Evolutionary conservation across 2,329 filamentous ascomycete genomes (phyloP).

Genomic region (Amauroascus niger): DNA sequence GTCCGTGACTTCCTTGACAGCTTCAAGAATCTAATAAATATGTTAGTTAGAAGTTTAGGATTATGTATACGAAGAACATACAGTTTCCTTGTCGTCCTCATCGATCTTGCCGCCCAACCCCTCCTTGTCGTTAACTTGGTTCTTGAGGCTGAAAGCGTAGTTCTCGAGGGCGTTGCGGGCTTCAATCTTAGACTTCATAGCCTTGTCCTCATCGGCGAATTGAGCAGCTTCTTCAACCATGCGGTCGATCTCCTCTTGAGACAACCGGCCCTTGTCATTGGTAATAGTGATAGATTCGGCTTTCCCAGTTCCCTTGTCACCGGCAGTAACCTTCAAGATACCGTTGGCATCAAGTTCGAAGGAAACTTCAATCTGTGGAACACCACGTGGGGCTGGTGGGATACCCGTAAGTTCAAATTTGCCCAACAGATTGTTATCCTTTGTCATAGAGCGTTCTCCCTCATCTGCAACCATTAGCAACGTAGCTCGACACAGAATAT

Average conservation of each 20-base stretch:
- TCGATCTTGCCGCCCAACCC: constrained; percentile 97
- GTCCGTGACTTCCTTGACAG: constrained; percentile 91
- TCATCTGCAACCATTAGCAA: constrained; percentile 44
- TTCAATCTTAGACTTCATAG: constrained; percentile 92
- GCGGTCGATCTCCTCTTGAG: constrained; percentile 93
- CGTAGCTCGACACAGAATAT: background rate
- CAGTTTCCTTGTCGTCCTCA: constrained; percentile 94
- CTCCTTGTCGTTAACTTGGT: constrained; percentile 94
- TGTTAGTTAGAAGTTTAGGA: constrained; percentile 25
- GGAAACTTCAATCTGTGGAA: constrained; percentile 95
- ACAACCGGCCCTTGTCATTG: constrained; percentile 98
- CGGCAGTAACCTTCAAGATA: constrained; percentile 91
- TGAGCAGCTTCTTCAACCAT: constrained; percentile 98
- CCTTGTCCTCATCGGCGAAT: constrained; percentile 98
- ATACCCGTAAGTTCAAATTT: constrained; percentile 98
- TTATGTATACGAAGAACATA: constrained; percentile 39
- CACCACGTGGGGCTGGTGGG: constrained; percentile 85
- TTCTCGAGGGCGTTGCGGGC: constrained; percentile 95
- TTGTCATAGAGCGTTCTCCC: constrained; percentile 86
- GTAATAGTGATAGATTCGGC: constrained; percentile 95
- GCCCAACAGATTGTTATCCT: constrained; percentile 94
- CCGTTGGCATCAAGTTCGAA: constrained; percentile 98
- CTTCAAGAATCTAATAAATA: constrained; percentile 61
- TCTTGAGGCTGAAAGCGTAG: constrained; percentile 98
- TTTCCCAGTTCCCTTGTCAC: constrained; percentile 98